Conservation (phyloP, 2,329 filamentous ascomycete species). For the Curvularia eragrostidis region DNA sequence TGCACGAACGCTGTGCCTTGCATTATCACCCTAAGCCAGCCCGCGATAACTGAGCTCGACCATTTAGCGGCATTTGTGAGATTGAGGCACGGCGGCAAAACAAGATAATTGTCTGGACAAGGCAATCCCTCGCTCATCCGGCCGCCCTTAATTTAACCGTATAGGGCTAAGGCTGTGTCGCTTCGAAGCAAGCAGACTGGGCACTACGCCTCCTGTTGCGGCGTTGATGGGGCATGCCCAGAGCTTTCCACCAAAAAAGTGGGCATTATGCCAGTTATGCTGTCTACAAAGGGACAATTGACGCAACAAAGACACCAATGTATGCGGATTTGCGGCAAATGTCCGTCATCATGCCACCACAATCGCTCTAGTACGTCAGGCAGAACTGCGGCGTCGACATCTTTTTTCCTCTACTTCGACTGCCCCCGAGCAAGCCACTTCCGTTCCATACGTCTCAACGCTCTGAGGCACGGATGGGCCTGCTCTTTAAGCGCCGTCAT, state of each 20-base stretch:
- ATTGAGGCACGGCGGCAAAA: conserved; percentile 36
- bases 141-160: conserved; percentile 31
- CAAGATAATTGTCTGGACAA: conserved; percentile 25
- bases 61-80: conserved; percentile 33
- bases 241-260: conserved; percentile 8
- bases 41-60: conserved; percentile 24
- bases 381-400: conserved; percentile 34
- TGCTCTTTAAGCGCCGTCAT: conserved; percentile 39
- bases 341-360: conserved; percentile 16
- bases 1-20: conserved; percentile 38
- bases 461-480: conserved; percentile 42
- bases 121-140: conserved; percentile 16
- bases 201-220: conserved; percentile 10
- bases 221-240: conserved; percentile 22
- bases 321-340: conserved; percentile 24
- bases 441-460: conserved; percentile 33
- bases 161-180: conserved; percentile 20
- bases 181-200: conserved; percentile 17
- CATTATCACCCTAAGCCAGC: conserved; percentile 28
- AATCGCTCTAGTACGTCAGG: conserved; percentile 28
- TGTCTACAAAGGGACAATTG: conserved; percentile 12
- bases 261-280: conserved; percentile 20
- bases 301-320: conserved; percentile 23
- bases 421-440: conserved; percentile 42
- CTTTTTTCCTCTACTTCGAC: conserved; percentile 25